Evolutionary conservation across 2,329 filamentous ascomycete genomes (phyloP), one percentile per base, ranked within the genome.

Genomic region (Fusarium proliferatum): DNA sequence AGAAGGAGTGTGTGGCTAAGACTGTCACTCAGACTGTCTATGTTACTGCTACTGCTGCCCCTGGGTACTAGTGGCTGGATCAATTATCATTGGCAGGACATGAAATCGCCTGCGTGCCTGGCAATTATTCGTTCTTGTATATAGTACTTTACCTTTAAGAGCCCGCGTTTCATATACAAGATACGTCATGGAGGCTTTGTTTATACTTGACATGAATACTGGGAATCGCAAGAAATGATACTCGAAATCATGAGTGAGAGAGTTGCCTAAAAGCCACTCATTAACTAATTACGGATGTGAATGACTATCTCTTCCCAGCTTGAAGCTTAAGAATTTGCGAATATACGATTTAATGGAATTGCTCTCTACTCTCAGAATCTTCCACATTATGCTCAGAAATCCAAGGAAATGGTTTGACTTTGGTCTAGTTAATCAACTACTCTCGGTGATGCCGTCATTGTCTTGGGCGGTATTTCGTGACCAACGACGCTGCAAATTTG

Each of bases 1-100:
- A 42, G 51, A 64, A 65, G 53, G 36, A 67, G n/a, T 78, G 76
- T 58, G 34, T 38, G 26, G 48, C 52, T 16, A 67, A 61, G 58
- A 78, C 76, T 12, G 71, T 78, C 6, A 76, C 64, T 41, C 59
- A 64, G 15, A 78, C 76, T 2, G 71, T 76, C 62, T 78, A 78
- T 38, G 76, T 78, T 13, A 75, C 73, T 28, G 33, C 73, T 13
- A 75, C 73, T 28, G 33, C 65, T 30, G 55, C 30, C 38, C 39
- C 66, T 28, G 46, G 52, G 42, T 67, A 64, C 57, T 71, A 71
- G 43, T 30, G n/a, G 39, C n/a, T 38, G n/a, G 34, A 12, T 21
- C 26, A 42, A 33, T 53, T 17, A 33, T 16, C 12, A 11, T 45
- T 33, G 62, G 38, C 15, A 43, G 34, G 26, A 26, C 15, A 51